Evolutionary conservation across 257 asterid genomes (phyloP), one percentile per base, ranked within the genome.

Genomic region (Dorcoceras hygrometricum): DNA sequence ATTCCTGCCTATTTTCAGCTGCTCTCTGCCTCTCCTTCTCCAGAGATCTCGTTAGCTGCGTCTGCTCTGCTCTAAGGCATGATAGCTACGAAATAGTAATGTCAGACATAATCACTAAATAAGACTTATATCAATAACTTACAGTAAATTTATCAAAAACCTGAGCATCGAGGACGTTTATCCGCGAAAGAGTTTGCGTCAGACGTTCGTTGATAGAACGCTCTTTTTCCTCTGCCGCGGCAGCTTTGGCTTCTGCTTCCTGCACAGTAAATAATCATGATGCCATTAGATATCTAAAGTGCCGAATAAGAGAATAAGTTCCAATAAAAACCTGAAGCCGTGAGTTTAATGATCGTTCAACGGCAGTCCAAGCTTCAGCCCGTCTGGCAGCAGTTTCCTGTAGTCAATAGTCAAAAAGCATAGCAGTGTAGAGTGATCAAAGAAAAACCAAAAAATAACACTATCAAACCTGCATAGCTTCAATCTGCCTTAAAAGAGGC

Each of bases 151-250:
- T 53, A 75, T 31, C 59, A 62, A 62, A 75, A 73, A 89, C 99
- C 99, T 94, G 99, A 64, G 95, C 99, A 81, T 94, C 99, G 75
- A 94, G 99, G 80, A 94, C 99, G 65, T 94, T 94, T 71, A 89
- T 87, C 59, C 99, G 91, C 62, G 99, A 94, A 67, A 94, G 79
- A 65, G 96, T 94, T 86, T 91, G 99, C 71, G 95, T 84, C 68
- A 94, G 78, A 72, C 99, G 96, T 77, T 94, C 99, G 61, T 80
- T 88, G 43, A 89, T 79, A 58, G 98, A 90, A 66, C 88, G 92
- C 84, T 94, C 99, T 79, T 86, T 89, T 80, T 94, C 99, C 80
- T 94, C 99, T 29, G 99, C 80, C 59, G 87, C 78, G 25, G 96
- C 98, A 78, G 96, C 96, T 83, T 86, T 94, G 71, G 88, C 85